Percentiles rank a stretch among this genome's conserved stretches.
These are phyloP conservation scores for Xerocomellus intermedius DNA, from an alignment of 768 basidiomycete genomes.

Conservation along the genomic window DNA sequence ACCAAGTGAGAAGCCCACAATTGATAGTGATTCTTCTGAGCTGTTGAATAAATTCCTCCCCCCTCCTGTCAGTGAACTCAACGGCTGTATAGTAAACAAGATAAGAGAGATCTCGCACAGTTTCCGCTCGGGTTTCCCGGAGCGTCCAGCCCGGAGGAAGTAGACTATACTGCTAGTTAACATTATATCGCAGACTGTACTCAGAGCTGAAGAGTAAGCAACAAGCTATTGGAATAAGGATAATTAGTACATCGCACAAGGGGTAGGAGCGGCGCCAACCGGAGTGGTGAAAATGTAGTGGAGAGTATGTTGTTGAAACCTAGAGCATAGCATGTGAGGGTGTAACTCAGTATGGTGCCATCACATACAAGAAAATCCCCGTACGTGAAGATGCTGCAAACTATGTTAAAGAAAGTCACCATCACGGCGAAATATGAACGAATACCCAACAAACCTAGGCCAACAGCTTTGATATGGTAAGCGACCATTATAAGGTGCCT, in stretches of 20 bases:
- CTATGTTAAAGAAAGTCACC: not conserved
- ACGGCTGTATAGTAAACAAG: not conserved
- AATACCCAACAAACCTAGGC: not conserved
- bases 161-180: slow-evolving; percentile 2
- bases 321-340: not conserved
- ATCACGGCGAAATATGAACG: not conserved
- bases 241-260: not conserved
- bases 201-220: not conserved
- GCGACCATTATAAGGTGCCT: not conserved
- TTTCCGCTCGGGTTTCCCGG: not conserved
- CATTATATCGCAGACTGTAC: slow-evolving; percentile 3
- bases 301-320: not conserved
- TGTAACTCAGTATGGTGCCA: not conserved
- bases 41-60: not conserved
- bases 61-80: not conserved
- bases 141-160: slow-evolving; percentile 1
- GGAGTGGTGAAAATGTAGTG: slow-evolving; percentile 6
- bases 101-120: not conserved
- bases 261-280: not conserved
- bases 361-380: not conserved
- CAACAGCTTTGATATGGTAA: slow-evolving; percentile 4
- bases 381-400: not conserved
- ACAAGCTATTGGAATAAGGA: not conserved
- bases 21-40: slow-evolving; percentile 1
- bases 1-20: slow-evolving; percentile 7